Base-by-base conservation (phyloP, 768 basidiomycete genomes). In the Suillus hirtellus region DNA sequence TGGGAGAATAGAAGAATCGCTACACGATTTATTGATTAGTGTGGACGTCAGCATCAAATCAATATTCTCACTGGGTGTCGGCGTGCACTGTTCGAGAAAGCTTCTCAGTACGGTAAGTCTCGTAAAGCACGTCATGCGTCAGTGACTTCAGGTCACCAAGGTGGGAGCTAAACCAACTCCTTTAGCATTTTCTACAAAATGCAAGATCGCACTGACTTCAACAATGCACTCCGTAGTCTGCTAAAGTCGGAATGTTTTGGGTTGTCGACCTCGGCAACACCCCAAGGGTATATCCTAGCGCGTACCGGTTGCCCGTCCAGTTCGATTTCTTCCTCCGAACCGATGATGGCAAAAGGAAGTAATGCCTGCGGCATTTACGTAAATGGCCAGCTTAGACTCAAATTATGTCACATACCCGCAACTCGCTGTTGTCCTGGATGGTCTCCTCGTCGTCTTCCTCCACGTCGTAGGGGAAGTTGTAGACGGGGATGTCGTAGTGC, bases 401-500 rank as follows among this genome's bases (percentile, higher is more conserved):
- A 21, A 60, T 59, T 59, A 59, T n/a, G 11, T 43, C 40, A 76
- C 86, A 65, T 72, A 93, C 93, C 60, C 96, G 84, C 60, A 99
- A 88, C 76, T 98, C 96, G 70, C 91, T 91, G 79, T 99, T 99
- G 76, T 99, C 97, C 71, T 90, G 89, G 64, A 99, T 93, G 4
- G 97, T 99, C 71, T 99, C 97, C 72, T 98, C 96, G 72, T 99
- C 97, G 72, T 99, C 97, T 76, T 99, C 97, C 76, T 99, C 97
- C 8, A 96, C 89, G 69, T 99, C 97, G 75, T 98, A 99, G 0
- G 97, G 97, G 84, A 99, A 99, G 81, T 99, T 99, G 83, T 99
- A 99, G 46, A 99, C 90, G 5, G 97, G 97, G 69, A 99, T 99
- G 67, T 91, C 90, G 72, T 98, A 98, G 81, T 99, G 86, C 71